These are phyloP conservation scores for Chaetomium sp. DNA, from an alignment of 2,329 filamentous ascomycete species.

Conservation along the genomic window DNA sequence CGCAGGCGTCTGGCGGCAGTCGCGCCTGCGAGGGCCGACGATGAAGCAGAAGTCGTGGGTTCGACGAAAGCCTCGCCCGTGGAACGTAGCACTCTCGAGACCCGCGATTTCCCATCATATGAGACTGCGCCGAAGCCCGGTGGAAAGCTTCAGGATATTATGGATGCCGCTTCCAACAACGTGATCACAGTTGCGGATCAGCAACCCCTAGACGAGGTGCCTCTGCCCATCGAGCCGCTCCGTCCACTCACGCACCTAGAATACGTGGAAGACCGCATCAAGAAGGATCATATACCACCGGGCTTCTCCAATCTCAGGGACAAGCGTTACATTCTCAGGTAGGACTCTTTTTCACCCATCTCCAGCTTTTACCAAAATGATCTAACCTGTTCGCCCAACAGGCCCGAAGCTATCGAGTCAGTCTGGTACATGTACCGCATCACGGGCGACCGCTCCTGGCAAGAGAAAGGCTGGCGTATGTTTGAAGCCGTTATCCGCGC, in stretches of 20 bases:
- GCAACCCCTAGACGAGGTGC: constrained; percentile 17
- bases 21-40: too few relatives aligned
- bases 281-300: constrained; percentile 39
- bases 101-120: neutral
- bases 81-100: neutral
- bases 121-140: neutral
- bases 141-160: constrained; percentile 14
- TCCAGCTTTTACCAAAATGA: constrained; percentile 4
- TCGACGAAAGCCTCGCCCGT: too few relatives aligned
- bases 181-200: constrained; percentile 10
- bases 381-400: constrained; percentile 26
- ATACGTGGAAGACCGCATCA: constrained; percentile 42
- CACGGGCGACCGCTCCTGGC: constrained; percentile 68
- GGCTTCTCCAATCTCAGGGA: constrained; percentile 44
- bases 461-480: constrained; percentile 83
- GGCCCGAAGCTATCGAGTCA: constrained; percentile 80
- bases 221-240: constrained; percentile 28
- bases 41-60: too few relatives aligned
- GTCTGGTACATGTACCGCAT: constrained; percentile 89
- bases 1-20: too few relatives aligned
- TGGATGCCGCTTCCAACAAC: constrained; percentile 21
- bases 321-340: constrained; percentile 56
- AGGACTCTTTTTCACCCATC: constrained; percentile 23
- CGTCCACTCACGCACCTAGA: constrained; percentile 48
- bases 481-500: constrained; percentile 63